Conservation (phyloP, 2,329 filamentous ascomycete species). For the Arthrinium puccinioides region DNA sequence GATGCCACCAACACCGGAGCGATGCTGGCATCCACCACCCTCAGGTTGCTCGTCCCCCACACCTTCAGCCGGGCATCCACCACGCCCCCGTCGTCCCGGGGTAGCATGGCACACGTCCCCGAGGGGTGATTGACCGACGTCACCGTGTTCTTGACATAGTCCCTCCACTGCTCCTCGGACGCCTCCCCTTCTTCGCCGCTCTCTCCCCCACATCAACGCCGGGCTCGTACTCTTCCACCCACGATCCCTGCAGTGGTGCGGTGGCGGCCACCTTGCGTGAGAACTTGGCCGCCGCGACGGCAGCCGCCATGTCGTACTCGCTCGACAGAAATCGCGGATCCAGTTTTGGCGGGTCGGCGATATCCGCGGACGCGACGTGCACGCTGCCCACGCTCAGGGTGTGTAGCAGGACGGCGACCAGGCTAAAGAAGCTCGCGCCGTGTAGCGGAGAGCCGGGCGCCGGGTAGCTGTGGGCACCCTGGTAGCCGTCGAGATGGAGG, state of each 20-base stretch:
- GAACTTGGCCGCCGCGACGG: conserved; percentile 12
- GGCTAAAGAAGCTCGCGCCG: conserved; percentile 16
- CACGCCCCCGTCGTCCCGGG: conserved; percentile 7
- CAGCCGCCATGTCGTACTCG: conserved; percentile 11
- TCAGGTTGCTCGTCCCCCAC: conserved; percentile 7
- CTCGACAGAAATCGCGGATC: conserved; percentile 49
- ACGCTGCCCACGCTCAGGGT: conserved; percentile 53
- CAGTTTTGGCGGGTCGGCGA: conserved; percentile 37
- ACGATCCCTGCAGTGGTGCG: background rate
- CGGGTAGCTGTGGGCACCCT: background rate
- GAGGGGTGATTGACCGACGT: conserved; percentile 36
- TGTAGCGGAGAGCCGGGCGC: background rate
- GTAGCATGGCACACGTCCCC: conserved; percentile 32
- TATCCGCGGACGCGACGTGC: conserved; percentile 42
- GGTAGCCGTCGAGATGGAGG: conserved; percentile 1
- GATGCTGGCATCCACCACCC: conserved; percentile 12
- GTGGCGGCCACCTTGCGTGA: conserved; percentile 1
- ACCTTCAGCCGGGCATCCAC: conserved; percentile 10
- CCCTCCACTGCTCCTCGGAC: conserved; percentile 11
- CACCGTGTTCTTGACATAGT: conserved; percentile 13
- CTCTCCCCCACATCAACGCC: too few relatives aligned
- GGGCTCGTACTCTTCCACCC: background rate
- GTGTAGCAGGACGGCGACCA: conserved; percentile 48
- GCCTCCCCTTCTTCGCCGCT: too few relatives aligned
- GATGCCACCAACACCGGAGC: conserved; percentile 10